Evolutionary conservation across 2,329 filamentous ascomycete genomes (phyloP), one percentile per base, ranked within the genome.

Genomic region (Fusarium agapanthi): DNA sequence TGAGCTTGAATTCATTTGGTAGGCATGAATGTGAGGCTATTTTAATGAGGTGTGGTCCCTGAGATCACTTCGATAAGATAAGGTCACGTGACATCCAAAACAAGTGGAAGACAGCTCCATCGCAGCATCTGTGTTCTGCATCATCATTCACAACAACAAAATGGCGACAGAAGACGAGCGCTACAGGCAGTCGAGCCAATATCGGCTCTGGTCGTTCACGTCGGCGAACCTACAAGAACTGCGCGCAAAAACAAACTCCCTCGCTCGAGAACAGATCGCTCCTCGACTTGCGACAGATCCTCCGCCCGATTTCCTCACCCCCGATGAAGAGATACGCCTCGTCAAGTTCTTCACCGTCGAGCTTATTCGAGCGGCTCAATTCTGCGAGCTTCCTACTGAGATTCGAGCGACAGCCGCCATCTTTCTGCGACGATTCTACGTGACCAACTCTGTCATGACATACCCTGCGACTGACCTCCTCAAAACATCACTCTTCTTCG

Each of bases 401-500:
- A 86, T 87, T 65, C 84, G 87, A 75, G 78, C 82, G 8, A 97
- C 95, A 12, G 94, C 94, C 7, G 93, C 95, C 69, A 91, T 97
- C 79, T 98, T 97, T 80, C 88, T 99, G 67, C 93, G 94, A 62
- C 93, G 96, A 65, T 98, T 99, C 87, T 99, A 98, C 84, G 88
- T 97, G 41, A 95, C 93, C 78, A 97, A 98, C 83, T 97, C 93
- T 44, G 90, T 95, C 78, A 97, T 98, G 93, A 97, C 95, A 35
- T 98, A 99, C 80, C 93, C 95, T 70, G 95, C 95, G 0, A 93
- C 93, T 70, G 91, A 94, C 71, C 93, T 98, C 74, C 91, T 97
- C 80, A 94, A 95, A 79, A 96, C 95, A 35, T 94, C 93, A 40
- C 88, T 99, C 61, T 98, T 97, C 85, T 93, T 99, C 72, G 95